Evolutionary conservation across 2,329 filamentous ascomycete genomes (phyloP).

Genomic region (Nigrospora oryzae): DNA sequence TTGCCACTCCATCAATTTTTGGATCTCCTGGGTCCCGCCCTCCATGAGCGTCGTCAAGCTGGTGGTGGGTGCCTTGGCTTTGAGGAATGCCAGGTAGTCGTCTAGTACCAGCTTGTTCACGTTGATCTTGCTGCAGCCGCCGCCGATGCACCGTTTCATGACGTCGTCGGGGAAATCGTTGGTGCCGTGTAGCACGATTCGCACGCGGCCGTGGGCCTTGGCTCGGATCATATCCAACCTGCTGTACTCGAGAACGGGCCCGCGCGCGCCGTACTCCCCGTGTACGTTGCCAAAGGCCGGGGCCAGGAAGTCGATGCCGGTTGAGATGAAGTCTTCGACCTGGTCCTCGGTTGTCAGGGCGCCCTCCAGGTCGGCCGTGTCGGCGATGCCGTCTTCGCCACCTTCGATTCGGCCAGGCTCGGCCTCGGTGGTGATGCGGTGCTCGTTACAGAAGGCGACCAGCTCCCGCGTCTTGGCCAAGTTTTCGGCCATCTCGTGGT

Average conservation of each 20-base stretch:
- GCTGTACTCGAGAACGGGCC: conserved; percentile 53
- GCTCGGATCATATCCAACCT: conserved; percentile 29
- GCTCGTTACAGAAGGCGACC: conserved; percentile 52
- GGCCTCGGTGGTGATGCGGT: conserved; percentile 61
- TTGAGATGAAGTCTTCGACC: conserved; percentile 60
- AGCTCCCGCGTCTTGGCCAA: conserved; percentile 54
- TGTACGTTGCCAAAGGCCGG: conserved; percentile 73
- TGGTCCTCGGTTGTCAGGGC: conserved; percentile 59
- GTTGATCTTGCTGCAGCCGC: conserved; percentile 47
- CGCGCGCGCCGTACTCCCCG: conserved; percentile 60
- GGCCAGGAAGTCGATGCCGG: conserved; percentile 66
- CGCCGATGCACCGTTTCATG: conserved; percentile 40
- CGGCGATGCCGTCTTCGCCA: conserved; percentile 59
- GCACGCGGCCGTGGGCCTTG: conserved; percentile 28
- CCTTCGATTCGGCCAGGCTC: conserved; percentile 62
- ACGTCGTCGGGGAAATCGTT: conserved; percentile 43
- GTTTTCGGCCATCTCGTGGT: conserved; percentile 65
- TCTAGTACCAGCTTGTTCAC: conserved; percentile 46
- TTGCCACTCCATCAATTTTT: conserved; percentile 33
- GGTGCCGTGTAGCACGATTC: conserved; percentile 46
- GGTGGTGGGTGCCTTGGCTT: conserved; percentile 25
- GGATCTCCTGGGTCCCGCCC: conserved; percentile 31
- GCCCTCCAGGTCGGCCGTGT: conserved; percentile 35
- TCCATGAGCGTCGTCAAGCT: conserved; percentile 33
- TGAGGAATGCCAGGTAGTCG: conserved; percentile 31